A percentile compares a stretch with the other conserved stretches of the same genome.
phyloP scores from a whole-genome alignment of 2,329 filamentous ascomycete genomes.

The Fusarium mangiferae region DNA sequence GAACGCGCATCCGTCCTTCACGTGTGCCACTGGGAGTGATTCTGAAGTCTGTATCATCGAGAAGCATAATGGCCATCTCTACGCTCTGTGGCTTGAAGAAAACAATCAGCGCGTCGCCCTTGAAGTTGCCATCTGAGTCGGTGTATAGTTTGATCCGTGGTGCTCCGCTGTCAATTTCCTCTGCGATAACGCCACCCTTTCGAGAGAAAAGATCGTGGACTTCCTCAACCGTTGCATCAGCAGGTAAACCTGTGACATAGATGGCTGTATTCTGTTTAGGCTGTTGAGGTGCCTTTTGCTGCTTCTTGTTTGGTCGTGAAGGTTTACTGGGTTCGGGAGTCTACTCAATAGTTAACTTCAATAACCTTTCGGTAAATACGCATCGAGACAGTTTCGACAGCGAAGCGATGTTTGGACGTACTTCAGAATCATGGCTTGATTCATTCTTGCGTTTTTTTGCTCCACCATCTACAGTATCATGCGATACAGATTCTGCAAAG shows the following conservation, averaged over 20 bases:
- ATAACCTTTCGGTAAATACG: background rate
- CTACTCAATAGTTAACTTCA: conserved; percentile 31
- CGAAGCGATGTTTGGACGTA: conserved; percentile 47
- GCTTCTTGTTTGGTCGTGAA: conserved; percentile 56
- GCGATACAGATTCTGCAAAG: conserved; percentile 40
- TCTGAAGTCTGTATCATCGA: conserved; percentile 86
- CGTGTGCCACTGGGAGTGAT: conserved; percentile 63
- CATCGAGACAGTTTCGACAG: background rate
- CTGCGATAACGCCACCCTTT: conserved; percentile 90
- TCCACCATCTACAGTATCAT: conserved; percentile 40
- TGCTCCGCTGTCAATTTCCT: conserved; percentile 88
- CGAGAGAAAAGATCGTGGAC: conserved; percentile 83
- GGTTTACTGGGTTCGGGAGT: conserved; percentile 48
- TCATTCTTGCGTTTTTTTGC: conserved; percentile 58
- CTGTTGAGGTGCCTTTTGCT: conserved; percentile 59
- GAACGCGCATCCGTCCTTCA: conserved; percentile 78
- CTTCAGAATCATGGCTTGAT: conserved; percentile 53
- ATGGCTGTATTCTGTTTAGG: conserved; percentile 84
- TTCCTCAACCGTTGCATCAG: conserved; percentile 81
- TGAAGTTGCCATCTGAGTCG: conserved; percentile 84
- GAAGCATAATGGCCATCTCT: conserved; percentile 80
- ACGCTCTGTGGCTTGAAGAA: conserved; percentile 98
- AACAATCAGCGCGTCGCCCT: conserved; percentile 91
- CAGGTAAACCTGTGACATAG: conserved; percentile 88
- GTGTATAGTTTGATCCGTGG: conserved; percentile 94